Percentiles rank a stretch among this genome's conserved stretches.
Conservation (phyloP, 2,329 filamentous ascomycete genomes). For the Fusarium sp. region DNA sequence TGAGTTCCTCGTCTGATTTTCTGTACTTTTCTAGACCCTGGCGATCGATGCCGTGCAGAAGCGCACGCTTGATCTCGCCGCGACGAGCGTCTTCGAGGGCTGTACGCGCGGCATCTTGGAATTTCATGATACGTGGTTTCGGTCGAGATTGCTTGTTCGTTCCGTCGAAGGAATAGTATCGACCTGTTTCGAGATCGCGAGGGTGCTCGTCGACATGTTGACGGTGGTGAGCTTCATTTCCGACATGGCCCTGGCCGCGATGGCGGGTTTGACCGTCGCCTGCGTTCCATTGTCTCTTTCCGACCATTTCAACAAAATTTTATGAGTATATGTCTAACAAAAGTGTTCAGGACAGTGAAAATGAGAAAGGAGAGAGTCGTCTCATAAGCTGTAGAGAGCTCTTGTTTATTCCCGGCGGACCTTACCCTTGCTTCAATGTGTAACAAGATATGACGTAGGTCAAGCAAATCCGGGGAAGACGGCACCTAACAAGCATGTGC, state of each 20-base stretch:
- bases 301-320: constrained; percentile 36
- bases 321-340: too few species aligned
- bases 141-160: constrained; percentile 13
- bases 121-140: constrained; percentile 57
- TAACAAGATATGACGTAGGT: constrained; percentile 36
- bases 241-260: constrained; percentile 22
- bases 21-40: constrained; percentile 51
- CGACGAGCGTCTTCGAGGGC: constrained; percentile 52
- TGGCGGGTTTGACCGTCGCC: constrained; percentile 17
- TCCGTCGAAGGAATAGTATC: constrained; percentile 17
- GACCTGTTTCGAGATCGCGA: constrained; percentile 44
- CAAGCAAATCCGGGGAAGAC: constrained; percentile 36
- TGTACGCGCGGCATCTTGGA: constrained; percentile 51
- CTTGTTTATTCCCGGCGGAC: constrained; percentile 23
- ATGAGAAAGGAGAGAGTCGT: not conserved
- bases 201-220: constrained; percentile 32
- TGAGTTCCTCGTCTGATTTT: constrained; percentile 51
- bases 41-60: constrained; percentile 52
- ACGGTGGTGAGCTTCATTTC: constrained; percentile 18
- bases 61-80: constrained; percentile 51
- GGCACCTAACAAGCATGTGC: constrained; percentile 6
- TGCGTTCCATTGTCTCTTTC: constrained; percentile 37
- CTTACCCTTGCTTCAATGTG: constrained; percentile 9
- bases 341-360: not conserved
- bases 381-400: constrained; percentile 7